Conservation (phyloP, 495 filamentous ascomycete species). For the Trichoderma parareesei region DNA sequence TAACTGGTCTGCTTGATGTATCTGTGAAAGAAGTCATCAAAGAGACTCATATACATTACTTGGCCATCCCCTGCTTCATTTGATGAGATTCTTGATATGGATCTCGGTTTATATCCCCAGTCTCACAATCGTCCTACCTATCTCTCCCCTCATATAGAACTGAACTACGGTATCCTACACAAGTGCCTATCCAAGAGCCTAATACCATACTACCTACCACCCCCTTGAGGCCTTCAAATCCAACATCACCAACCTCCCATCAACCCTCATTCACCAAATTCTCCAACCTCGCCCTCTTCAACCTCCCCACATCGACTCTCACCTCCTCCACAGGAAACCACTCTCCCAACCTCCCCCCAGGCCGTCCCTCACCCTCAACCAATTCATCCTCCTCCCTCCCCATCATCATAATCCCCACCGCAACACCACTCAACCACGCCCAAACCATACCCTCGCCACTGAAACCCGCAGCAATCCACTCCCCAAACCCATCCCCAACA, state of each 20-base stretch:
- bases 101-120: no score
- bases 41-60: no score
- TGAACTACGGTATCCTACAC: no score
- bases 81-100: no score
- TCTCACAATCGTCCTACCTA: no score
- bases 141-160: no score
- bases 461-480: conserved; percentile 43
- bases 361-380: background rate
- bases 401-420: conserved; percentile 33
- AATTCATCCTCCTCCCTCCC: conserved; percentile 16
- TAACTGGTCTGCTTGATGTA: no score
- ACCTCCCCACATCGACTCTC: conserved; percentile 16
- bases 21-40: no score
- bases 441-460: conserved; percentile 41
- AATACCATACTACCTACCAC: background rate
- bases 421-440: conserved; percentile 37
- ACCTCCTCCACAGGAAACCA: background rate
- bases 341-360: background rate
- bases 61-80: no score
- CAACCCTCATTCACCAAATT: conserved; percentile 14
- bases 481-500: conserved; percentile 16
- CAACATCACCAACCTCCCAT: background rate
- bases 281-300: conserved; percentile 17
- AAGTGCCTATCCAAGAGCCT: background rate
- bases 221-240: background rate